These are phyloP conservation scores for Boeremia lycopersici DNA, from an alignment of 2,329 filamentous ascomycete species.

Conservation along the genomic window DNA sequence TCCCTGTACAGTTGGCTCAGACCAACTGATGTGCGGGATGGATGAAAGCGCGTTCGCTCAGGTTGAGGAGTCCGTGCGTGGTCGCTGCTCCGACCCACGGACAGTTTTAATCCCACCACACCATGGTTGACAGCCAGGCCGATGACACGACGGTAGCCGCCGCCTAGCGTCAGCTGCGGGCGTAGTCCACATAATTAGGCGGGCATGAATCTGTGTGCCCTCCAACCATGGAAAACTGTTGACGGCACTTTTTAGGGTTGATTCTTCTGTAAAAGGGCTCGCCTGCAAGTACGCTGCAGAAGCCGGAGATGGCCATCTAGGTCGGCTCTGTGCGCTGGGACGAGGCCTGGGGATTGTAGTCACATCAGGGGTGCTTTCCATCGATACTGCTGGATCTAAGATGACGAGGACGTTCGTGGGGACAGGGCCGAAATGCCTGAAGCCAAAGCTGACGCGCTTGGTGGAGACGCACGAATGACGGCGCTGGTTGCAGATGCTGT, in stretches of 20 bases:
- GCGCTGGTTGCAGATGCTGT: slow-evolving; percentile 1
- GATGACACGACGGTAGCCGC: slow-evolving; percentile 31
- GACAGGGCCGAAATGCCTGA: slow-evolving; percentile 33
- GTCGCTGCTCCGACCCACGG: slow-evolving; percentile 26
- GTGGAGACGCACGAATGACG: slow-evolving; percentile 18
- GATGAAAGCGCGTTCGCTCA: slow-evolving; percentile 33
- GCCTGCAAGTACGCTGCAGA: slow-evolving; percentile 25
- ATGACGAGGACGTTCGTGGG: slow-evolving; percentile 33
- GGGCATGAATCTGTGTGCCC: slow-evolving; percentile 2
- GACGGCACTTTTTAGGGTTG: slow-evolving; percentile 13
- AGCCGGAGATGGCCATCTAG: slow-evolving; percentile 34
- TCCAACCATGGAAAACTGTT: background rate
- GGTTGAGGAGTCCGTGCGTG: slow-evolving; percentile 24
- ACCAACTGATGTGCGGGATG: slow-evolving; percentile 50
- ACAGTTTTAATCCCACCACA: slow-evolving; percentile 16
- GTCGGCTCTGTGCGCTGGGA: slow-evolving; percentile 38
- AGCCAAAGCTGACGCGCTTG: slow-evolving; percentile 27
- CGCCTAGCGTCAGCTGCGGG: slow-evolving; percentile 31
- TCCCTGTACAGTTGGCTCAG: slow-evolving; percentile 37
- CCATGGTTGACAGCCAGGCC: slow-evolving; percentile 23
- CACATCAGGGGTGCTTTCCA: slow-evolving; percentile 27
- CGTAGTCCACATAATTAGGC: slow-evolving; percentile 4
- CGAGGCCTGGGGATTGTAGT: slow-evolving; percentile 36
- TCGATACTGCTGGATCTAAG: slow-evolving; percentile 27
- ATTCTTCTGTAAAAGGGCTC: slow-evolving; percentile 26